Conservation (phyloP, 164 flowering plant genomes). For the Protea cynaroides region DNA sequence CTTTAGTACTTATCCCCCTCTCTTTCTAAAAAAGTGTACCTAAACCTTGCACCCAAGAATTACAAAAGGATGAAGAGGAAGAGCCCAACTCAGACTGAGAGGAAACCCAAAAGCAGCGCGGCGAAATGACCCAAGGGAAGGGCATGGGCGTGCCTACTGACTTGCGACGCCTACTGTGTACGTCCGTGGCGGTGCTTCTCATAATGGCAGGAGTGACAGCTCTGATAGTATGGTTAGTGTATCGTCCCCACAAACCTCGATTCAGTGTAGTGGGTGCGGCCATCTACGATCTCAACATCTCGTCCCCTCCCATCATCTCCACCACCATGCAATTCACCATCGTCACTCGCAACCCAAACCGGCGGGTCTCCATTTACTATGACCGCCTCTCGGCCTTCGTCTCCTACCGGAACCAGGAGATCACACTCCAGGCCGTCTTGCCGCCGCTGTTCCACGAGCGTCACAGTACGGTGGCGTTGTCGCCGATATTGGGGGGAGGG, state of each 20-base stretch:
- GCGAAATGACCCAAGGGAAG: too few species aligned
- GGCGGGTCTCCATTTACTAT: conserved; percentile 46
- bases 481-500: conserved; percentile 51
- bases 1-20: too few species aligned
- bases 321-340: conserved; percentile 74
- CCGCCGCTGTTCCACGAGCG: conserved; percentile 52
- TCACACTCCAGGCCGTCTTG: conserved; percentile 47
- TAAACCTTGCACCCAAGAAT: too few species aligned
- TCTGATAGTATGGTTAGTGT: conserved; percentile 57
- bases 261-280: conserved; percentile 67
- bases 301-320: conserved; percentile 43
- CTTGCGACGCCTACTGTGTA: too few species aligned
- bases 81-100: too few species aligned
- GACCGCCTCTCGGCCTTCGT: conserved; percentile 53
- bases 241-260: conserved; percentile 63
- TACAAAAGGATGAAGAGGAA: too few species aligned
- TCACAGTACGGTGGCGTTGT: conserved; percentile 49
- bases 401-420: conserved; percentile 47
- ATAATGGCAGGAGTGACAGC: conserved; percentile 50
- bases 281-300: conserved; percentile 49
- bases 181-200: conserved; percentile 27
- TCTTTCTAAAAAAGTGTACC: too few species aligned
- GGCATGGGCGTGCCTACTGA: too few species aligned
- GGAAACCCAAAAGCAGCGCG: too few species aligned
- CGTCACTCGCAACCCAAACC: conserved; percentile 64